Base-by-base conservation (phyloP, 2,329 filamentous ascomycete species). In the Hymenoscyphus fraxineus region DNA sequence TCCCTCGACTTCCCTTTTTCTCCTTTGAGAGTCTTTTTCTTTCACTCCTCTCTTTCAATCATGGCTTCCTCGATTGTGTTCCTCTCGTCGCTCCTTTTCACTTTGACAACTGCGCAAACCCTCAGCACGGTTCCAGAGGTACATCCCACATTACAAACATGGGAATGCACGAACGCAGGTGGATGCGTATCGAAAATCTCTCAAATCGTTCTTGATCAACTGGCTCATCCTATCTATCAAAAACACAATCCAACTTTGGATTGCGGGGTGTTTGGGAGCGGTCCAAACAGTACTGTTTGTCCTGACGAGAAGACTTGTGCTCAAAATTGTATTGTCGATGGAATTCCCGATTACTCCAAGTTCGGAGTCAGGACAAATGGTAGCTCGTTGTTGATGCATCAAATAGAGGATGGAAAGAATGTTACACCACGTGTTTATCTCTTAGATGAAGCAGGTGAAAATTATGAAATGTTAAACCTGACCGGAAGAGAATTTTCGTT, bases 391-490 rank as follows among this genome's bases (percentile, higher is more conserved):
- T 73, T 69, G 27, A 68, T 82, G 66, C 73, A 77, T 32, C 68
- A 67, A 41, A 39, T 65, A 32, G 55, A 63, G 10, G 55, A 62
- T 27, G 65, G 66, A 15, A 65, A 47, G 16, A 66, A 75, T 66
- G 70, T 80, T 57, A 74, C 74, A 61, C 78, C 79, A 3, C 73
- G 80, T 44, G 73, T 79, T 13, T 82, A 82, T 67, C 75, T 82
- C 16, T 73, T 82, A 31, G 77, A 76, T 54, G 72, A 76, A 16
- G 72, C 75, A 56, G 77, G 78, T 63, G 73, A 77, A 69, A 84
- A 83, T 65, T 91, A 91, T 77, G 79, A 89, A 78, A 82, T 79
- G n/a, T 80, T 87, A 59, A 76, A 76, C 47, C 78, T 83, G 69
- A 82, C 85, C 70, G 79, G 84, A 66, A 76, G 84, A 68, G 86